These are phyloP conservation scores for Luffa acutangula DNA, from an alignment of 306 rosid genomes.

Conservation along the genomic window DNA sequence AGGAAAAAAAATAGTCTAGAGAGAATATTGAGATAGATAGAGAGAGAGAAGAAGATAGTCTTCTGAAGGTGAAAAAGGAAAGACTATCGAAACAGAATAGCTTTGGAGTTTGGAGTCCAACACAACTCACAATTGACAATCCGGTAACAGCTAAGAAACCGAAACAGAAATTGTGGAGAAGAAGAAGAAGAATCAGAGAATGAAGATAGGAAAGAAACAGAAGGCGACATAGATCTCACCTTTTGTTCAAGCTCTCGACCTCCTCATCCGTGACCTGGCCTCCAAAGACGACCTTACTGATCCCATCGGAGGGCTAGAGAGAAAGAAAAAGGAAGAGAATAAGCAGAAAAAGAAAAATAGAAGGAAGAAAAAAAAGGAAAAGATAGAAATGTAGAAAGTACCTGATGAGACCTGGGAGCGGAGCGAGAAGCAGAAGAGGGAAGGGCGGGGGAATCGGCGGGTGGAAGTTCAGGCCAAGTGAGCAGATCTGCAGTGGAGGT, in stretches of 20 bases:
- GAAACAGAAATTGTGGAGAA: neutral
- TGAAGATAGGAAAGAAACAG: neutral
- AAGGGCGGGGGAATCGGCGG: conserved; percentile 45
- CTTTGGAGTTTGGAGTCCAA: neutral
- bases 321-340: neutral
- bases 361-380: neutral
- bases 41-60: neutral
- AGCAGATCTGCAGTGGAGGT: conserved; percentile 99
- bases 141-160: neutral
- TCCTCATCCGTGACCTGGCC: conserved; percentile 99
- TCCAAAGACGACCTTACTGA: conserved; percentile 91
- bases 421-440: conserved; percentile 53
- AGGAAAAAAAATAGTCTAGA: too few species aligned
- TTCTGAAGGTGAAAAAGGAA: neutral
- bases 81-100: neutral
- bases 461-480: conserved; percentile 78
- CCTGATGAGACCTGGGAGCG: conserved; percentile 75
- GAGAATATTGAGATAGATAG: neutral
- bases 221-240: conserved; percentile 56
- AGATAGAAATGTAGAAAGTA: neutral
- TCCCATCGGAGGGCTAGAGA: conserved; percentile 95
- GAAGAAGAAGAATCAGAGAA: neutral
- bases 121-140: neutral
- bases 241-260: conserved; percentile 74
- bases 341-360: neutral